Percentiles rank a stretch among this genome's conserved stretches.
Conservation (phyloP, 2,329 filamentous ascomycete species). For the Botrytis byssoidea region DNA sequence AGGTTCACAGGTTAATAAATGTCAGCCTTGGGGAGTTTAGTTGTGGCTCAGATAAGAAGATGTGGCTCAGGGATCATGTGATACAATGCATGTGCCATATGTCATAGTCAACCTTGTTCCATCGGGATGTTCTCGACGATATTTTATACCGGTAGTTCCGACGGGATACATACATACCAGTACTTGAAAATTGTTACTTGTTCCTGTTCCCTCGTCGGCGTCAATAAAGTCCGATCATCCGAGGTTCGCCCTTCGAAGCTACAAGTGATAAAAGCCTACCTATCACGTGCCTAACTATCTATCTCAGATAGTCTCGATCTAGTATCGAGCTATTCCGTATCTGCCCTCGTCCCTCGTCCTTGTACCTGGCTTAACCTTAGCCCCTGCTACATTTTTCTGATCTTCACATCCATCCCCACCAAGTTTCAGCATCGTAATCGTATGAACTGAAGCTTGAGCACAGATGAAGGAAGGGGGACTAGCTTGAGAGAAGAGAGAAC, state of each 20-base stretch:
- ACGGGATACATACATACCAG: too few species aligned
- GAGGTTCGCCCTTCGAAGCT: neutral
- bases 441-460: constrained; percentile 2
- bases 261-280: neutral
- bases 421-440: constrained; percentile 23
- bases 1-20: neutral
- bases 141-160: too few species aligned
- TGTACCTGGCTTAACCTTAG: neutral
- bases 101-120: too few species aligned
- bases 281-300: too few species aligned
- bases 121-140: too few species aligned
- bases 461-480: neutral
- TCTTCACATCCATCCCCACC: constrained; percentile 13
- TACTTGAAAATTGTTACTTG: too few species aligned
- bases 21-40: neutral
- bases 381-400: neutral
- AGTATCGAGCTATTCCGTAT: neutral
- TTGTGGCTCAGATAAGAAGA: neutral
- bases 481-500: neutral
- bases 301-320: too few species aligned
- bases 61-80: neutral
- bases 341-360: neutral
- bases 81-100: neutral
- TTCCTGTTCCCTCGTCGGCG: neutral
- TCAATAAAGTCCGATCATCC: neutral